These are phyloP conservation scores for Ophiostoma piceae DNA, from an alignment of 2,329 filamentous ascomycete species.

Conservation along the genomic window DNA sequence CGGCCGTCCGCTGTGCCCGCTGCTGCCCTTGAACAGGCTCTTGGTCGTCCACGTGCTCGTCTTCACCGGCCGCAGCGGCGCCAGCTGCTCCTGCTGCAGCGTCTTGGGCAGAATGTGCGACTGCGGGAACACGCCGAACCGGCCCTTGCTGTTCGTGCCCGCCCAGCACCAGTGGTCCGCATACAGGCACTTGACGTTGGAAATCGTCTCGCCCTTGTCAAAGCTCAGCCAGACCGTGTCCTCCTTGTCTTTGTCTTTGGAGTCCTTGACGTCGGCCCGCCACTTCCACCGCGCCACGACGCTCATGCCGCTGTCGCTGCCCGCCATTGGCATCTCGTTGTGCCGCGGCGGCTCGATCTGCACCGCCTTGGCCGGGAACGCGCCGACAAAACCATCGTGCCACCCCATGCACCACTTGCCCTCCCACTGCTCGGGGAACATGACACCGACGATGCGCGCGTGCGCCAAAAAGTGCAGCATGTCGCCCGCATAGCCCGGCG, in stretches of 20 bases:
- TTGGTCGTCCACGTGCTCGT: slow-evolving; percentile 23
- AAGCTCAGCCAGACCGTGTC: slow-evolving; percentile 51
- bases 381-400: slow-evolving; percentile 49
- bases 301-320: slow-evolving; percentile 43
- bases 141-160: slow-evolving; percentile 36
- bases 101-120: slow-evolving; percentile 27
- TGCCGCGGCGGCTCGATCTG: slow-evolving; percentile 45
- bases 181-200: slow-evolving; percentile 53
- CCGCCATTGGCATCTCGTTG: slow-evolving; percentile 44
- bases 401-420: slow-evolving; percentile 56
- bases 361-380: slow-evolving; percentile 46
- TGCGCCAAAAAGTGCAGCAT: slow-evolving; percentile 43
- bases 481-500: slow-evolving; percentile 33
- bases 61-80: slow-evolving; percentile 21
- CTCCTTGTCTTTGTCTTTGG: slow-evolving; percentile 27
- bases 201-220: slow-evolving; percentile 61
- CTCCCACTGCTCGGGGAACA: slow-evolving; percentile 47
- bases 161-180: slow-evolving; percentile 37
- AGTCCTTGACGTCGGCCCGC: slow-evolving; percentile 31
- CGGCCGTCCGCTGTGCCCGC: not conserved
- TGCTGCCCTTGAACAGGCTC: slow-evolving; percentile 23
- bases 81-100: slow-evolving; percentile 25
- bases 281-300: slow-evolving; percentile 52
- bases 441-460: slow-evolving; percentile 46
- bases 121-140: slow-evolving; percentile 35